Base-by-base conservation (phyloP, 495 filamentous ascomycete genomes). In the Xylaria nigripes region DNA sequence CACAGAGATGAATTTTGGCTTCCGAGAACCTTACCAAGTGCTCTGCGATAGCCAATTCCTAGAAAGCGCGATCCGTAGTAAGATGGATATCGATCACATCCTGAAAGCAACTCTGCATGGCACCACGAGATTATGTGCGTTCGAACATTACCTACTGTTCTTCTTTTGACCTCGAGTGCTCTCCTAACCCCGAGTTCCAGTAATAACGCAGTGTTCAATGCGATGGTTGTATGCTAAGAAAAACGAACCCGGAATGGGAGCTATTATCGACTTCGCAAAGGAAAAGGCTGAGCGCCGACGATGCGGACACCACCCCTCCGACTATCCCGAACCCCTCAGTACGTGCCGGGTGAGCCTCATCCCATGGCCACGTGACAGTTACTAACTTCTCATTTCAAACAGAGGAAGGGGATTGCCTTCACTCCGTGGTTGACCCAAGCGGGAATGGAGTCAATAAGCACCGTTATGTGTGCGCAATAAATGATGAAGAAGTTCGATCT, bases 21-120 rank as follows among this genome's bases (percentile, higher is more conserved):
- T 95, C 68, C 87, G 91, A 51, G 87, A 90, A 66, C 89, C 92
- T 6, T 97, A 96, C 66, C 92, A 97, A 74, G 85, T 97, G 16
- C 79, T 97, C 32, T 81, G 93, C 45, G 90, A 96, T 63, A 84
- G 89, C 22, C 84, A 87, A 47, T 84, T 96, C 51, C 74, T 96
- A 25, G 76, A 77, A 58, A 85, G 87, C 62, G 78, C 87, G 6
- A 78, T 83, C 48, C 74, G 73, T 48, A 89, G 84, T 72, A 91
- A 87, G 62, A 92, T 94, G 86, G 85, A 90, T 36, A 70, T 94
- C 21, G 66, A 85, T n/a, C 72, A 71, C 23, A 78, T 80, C 0
- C 74, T 96, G 42, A 82, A 91, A 63, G 74, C 83, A 19, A 86
- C 87, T 15, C 73, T 95, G 2, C 85, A 89, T 60, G 86, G 87